These are phyloP conservation scores for Pyrus betulifolia DNA, from an alignment of 306 rosid genomes.

Conservation along the genomic window DNA sequence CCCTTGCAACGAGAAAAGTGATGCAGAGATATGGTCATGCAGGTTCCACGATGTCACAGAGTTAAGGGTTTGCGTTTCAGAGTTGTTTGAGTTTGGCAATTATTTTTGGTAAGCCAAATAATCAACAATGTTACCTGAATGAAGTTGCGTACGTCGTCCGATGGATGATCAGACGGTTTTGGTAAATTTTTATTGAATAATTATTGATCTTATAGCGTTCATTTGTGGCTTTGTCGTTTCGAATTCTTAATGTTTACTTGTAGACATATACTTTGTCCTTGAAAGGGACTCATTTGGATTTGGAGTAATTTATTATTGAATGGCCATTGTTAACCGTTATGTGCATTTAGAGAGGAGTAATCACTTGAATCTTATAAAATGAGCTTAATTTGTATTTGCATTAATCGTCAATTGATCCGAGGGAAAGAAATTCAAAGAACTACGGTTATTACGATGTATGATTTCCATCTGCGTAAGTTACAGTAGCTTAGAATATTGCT, in stretches of 20 bases:
- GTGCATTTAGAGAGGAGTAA: background rate
- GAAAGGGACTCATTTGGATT: background rate
- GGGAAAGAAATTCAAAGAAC: no score
- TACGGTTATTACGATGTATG: no score
- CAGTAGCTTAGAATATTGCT: background rate
- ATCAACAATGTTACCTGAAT: background rate
- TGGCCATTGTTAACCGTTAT: background rate
- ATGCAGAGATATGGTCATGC: slow-evolving; percentile 71
- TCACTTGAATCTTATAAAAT: background rate
- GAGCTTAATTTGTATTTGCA: no score
- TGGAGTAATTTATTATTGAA: background rate
- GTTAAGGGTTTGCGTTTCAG: slow-evolving; percentile 18
- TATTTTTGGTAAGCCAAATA: background rate
- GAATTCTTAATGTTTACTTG: background rate
- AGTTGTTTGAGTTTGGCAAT: background rate
- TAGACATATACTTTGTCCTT: background rate
- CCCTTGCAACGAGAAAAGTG: slow-evolving; percentile 81
- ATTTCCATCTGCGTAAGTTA: background rate
- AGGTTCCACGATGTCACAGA: slow-evolving; percentile 37
- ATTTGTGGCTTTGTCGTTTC: background rate
- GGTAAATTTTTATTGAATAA: no score
- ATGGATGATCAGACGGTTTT: background rate
- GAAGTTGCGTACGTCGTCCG: background rate
- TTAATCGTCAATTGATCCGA: no score
- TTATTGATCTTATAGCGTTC: background rate